Percentiles rank a stretch among this genome's conserved stretches.
These are phyloP conservation scores for Kalmanozyma brasiliensis DNA, from an alignment of 1,284 basidiomycete genomes.

Conservation along the genomic window DNA sequence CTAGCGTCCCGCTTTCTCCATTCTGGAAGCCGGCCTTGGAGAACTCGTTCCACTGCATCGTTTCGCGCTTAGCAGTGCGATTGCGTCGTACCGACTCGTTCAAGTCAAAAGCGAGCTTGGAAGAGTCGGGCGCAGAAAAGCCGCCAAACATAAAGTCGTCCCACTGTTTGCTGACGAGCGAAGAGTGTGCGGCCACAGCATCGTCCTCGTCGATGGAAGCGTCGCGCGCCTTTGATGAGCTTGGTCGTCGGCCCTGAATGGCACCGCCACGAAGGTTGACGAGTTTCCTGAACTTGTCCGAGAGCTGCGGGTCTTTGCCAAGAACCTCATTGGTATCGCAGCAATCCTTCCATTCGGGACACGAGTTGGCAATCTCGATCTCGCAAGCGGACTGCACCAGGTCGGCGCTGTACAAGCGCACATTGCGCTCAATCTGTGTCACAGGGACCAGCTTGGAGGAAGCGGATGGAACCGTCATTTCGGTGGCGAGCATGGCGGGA, in stretches of 20 bases:
- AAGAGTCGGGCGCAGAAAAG: constrained; percentile 60
- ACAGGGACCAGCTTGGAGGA: constrained; percentile 56
- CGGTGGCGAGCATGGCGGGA: constrained; percentile 53
- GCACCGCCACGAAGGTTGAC: constrained; percentile 55
- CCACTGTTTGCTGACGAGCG: constrained; percentile 60
- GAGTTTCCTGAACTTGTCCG: constrained; percentile 62
- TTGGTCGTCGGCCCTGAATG: constrained; percentile 25
- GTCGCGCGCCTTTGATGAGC: constrained; percentile 1
- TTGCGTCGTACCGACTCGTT: constrained; percentile 58
- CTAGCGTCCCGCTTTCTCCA: constrained; percentile 32
- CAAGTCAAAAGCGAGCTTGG: constrained; percentile 63
- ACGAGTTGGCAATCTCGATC: constrained; percentile 36
- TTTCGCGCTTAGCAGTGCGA: constrained; percentile 40
- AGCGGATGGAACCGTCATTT: constrained; percentile 40
- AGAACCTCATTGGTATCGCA: constrained; percentile 17
- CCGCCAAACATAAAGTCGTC: constrained; percentile 59
- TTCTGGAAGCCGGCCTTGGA: constrained; percentile 51
- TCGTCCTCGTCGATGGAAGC: constrained; percentile 23
- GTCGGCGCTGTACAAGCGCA: constrained; percentile 61
- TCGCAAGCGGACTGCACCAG: constrained; percentile 61
- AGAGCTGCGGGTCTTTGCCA: constrained; percentile 60
- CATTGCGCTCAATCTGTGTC: constrained; percentile 60
- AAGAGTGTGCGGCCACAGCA: constrained; percentile 39
- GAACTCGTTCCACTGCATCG: constrained; percentile 63
- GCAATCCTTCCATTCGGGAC: constrained; percentile 58